Percentiles rank a stretch among this genome's conserved stretches.
Evolutionary conservation across 2,329 filamentous ascomycete species (phyloP).

Genomic region (Rosellinia necatrix): DNA sequence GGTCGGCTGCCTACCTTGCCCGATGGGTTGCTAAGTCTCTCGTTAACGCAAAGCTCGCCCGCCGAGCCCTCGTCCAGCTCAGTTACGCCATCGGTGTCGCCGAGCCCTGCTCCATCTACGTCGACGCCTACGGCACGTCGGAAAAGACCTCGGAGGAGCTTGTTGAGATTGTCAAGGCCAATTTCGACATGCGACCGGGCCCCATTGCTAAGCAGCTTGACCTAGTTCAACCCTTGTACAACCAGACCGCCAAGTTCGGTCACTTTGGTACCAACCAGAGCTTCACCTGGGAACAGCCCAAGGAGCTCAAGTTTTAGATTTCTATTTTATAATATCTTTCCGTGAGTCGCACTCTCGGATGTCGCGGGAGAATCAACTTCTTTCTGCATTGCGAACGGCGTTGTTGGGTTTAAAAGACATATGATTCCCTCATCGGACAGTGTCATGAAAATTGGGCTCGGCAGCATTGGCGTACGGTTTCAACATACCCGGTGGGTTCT

Average conservation of each 20-base stretch:
- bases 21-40: conserved; percentile 99
- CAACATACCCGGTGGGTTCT: conserved; percentile 41
- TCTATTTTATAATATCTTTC: conserved; percentile 39
- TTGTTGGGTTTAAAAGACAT: conserved; percentile 43
- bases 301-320: conserved; percentile 84
- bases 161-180: conserved; percentile 88
- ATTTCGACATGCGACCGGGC: conserved; percentile 98
- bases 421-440: conserved; percentile 46
- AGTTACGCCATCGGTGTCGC: conserved; percentile 99
- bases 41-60: conserved; percentile 83
- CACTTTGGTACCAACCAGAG: conserved; percentile 97
- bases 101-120: conserved; percentile 96
- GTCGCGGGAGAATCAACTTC: conserved; percentile 47
- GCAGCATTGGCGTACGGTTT: conserved; percentile 47
- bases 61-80: conserved; percentile 93
- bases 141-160: conserved; percentile 88
- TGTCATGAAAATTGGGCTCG: conserved; percentile 42
- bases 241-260: conserved; percentile 98
- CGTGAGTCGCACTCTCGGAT: conserved; percentile 37
- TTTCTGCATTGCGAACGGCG: conserved; percentile 46
- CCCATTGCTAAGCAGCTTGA: conserved; percentile 98
- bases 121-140: conserved; percentile 97
- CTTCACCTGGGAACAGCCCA: conserved; percentile 99
- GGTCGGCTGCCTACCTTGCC: conserved; percentile 94
- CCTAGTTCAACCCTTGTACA: conserved; percentile 95